phyloP scores from a whole-genome alignment of 2,329 filamentous ascomycete species.

The Aspergillus novoparasiticus region DNA sequence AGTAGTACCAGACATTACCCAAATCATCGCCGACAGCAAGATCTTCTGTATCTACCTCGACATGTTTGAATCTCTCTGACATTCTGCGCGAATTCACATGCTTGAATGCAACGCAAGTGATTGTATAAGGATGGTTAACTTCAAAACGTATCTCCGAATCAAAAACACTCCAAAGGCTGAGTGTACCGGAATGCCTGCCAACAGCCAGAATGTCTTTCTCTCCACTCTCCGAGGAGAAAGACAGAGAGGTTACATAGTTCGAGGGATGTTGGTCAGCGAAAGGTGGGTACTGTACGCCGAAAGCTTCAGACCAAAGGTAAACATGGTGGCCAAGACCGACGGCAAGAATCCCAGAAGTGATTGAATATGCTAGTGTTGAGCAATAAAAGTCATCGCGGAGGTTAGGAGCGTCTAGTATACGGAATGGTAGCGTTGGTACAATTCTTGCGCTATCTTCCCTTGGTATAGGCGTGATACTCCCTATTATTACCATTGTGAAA shows the following conservation, averaged over 20 bases:
- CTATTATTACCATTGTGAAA: slow-evolving; percentile 21
- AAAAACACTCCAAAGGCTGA: slow-evolving; percentile 77
- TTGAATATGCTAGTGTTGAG: slow-evolving; percentile 83
- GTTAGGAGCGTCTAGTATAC: slow-evolving; percentile 83
- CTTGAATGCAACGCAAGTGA: slow-evolving; percentile 82
- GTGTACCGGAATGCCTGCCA: slow-evolving; percentile 74
- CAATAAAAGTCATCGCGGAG: slow-evolving; percentile 97
- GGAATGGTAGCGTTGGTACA: slow-evolving; percentile 75
- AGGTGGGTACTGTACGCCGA: slow-evolving; percentile 65
- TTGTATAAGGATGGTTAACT: slow-evolving; percentile 67
- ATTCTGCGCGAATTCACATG: slow-evolving; percentile 59
- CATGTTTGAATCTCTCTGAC: slow-evolving; percentile 52
- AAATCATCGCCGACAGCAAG: slow-evolving; percentile 82
- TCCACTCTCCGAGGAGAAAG: slow-evolving; percentile 81
- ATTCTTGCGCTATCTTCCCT: slow-evolving; percentile 38
- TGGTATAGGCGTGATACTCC: slow-evolving; percentile 19
- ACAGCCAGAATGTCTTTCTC: slow-evolving; percentile 80
- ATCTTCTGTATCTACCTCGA: slow-evolving; percentile 72
- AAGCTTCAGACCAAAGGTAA: slow-evolving; percentile 84
- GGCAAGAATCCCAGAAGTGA: slow-evolving; percentile 72
- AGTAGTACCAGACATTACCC: slow-evolving; percentile 84
- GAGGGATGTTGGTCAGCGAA: slow-evolving; percentile 51
- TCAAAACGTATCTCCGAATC: slow-evolving; percentile 70
- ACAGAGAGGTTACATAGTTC: slow-evolving; percentile 77
- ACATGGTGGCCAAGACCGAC: slow-evolving; percentile 79